Evolutionary conservation across 2,329 filamentous ascomycete species (phyloP).

Genomic region (Colletotrichum abscissum): DNA sequence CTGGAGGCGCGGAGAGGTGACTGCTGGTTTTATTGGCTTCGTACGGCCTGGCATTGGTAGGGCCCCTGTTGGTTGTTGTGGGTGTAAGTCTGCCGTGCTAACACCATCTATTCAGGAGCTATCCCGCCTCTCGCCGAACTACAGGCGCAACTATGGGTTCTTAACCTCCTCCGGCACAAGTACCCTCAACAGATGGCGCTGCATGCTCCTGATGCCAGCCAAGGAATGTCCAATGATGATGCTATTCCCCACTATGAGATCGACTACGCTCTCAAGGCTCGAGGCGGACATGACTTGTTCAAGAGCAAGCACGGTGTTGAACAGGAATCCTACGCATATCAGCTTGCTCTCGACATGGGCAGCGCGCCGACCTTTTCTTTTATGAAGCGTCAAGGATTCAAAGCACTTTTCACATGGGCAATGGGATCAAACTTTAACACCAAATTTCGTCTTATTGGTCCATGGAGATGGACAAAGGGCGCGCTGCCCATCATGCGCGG

Average conservation of each 20-base stretch:
- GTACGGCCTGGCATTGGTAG: slow-evolving; percentile 56
- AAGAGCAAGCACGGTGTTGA: slow-evolving; percentile 55
- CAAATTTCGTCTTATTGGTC: slow-evolving; percentile 59
- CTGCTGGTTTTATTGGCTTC: slow-evolving; percentile 59
- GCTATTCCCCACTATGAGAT: slow-evolving; percentile 48
- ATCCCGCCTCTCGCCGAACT: slow-evolving; percentile 61
- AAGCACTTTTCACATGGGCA: slow-evolving; percentile 56
- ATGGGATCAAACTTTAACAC: slow-evolving; percentile 61
- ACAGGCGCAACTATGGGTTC: slow-evolving; percentile 60
- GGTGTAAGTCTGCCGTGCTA: background rate
- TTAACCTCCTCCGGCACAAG: slow-evolving; percentile 48
- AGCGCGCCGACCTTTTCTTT: slow-evolving; percentile 51
- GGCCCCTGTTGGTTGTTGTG: background rate
- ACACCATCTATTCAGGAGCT: slow-evolving; percentile 44
- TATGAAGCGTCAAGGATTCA: slow-evolving; percentile 47
- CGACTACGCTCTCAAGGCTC: slow-evolving; percentile 52
- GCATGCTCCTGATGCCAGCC: background rate
- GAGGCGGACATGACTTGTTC: slow-evolving; percentile 47
- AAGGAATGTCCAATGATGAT: slow-evolving; percentile 37
- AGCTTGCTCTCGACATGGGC: slow-evolving; percentile 59
- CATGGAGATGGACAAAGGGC: slow-evolving; percentile 52
- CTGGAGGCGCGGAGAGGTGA: slow-evolving; percentile 54
- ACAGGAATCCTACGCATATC: slow-evolving; percentile 62
- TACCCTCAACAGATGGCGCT: slow-evolving; percentile 40
- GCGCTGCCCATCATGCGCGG: slow-evolving; percentile 52